phyloP scores from a whole-genome alignment of 331 rosid species.

The Pyrus hybrid region DNA sequence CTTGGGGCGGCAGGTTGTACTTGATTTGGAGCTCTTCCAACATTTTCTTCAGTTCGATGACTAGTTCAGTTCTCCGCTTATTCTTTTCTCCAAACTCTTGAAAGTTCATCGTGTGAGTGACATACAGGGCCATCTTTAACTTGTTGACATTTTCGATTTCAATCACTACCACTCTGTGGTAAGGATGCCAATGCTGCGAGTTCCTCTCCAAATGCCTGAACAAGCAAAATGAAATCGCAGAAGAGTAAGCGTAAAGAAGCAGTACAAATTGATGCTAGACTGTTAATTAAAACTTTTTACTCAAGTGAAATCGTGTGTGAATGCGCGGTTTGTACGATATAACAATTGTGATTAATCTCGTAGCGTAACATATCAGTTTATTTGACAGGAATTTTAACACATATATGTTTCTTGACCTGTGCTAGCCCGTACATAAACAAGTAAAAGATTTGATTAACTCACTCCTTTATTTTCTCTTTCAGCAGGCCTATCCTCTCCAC shows the following conservation, averaged over 20 bases:
- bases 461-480: constrained; percentile 50
- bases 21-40: constrained; percentile 70
- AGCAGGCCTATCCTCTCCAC: constrained; percentile 60
- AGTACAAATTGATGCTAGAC: background rate
- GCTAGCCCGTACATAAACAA: background rate
- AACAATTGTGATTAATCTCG: background rate
- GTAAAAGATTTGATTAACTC: constrained; percentile 10
- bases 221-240: constrained; percentile 5
- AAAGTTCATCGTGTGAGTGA: constrained; percentile 74
- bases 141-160: constrained; percentile 67
- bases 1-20: constrained; percentile 73
- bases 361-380: background rate
- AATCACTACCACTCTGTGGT: constrained; percentile 41
- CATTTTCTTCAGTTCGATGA: constrained; percentile 61
- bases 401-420: background rate
- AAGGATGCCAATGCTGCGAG: constrained; percentile 65
- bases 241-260: background rate
- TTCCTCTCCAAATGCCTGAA: constrained; percentile 61
- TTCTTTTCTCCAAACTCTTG: constrained; percentile 62
- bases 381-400: background rate
- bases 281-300: too few relatives aligned
- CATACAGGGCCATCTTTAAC: constrained; percentile 48
- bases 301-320: background rate
- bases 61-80: constrained; percentile 55
- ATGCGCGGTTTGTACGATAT: background rate